Evolutionary conservation across 441 rosid species (phyloP).

Genomic region (Gossypium trilobum): DNA sequence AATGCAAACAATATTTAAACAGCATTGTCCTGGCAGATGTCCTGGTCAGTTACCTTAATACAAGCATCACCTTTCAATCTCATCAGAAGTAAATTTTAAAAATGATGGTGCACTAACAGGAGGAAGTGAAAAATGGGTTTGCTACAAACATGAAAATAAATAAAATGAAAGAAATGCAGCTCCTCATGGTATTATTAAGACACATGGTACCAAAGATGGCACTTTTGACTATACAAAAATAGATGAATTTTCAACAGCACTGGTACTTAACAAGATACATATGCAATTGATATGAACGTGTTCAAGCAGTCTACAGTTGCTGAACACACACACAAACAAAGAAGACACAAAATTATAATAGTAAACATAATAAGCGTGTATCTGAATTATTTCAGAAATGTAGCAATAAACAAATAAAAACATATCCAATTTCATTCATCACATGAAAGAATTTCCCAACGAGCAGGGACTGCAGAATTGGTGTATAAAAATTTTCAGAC

Average conservation of each 20-base stretch:
- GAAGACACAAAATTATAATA: background rate
- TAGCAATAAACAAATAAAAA: background rate
- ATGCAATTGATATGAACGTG: background rate
- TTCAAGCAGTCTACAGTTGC: background rate
- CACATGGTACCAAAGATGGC: background rate
- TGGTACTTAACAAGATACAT: background rate
- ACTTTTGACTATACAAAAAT: background rate
- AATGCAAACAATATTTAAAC: background rate
- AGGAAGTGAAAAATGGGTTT: background rate
- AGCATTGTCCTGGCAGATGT: background rate
- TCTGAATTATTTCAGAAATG: background rate
- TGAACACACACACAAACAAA: background rate
- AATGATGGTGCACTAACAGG: background rate
- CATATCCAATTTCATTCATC: background rate
- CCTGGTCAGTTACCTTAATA: background rate
- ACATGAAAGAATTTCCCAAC: background rate
- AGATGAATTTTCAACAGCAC: background rate
- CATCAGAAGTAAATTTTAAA: background rate
- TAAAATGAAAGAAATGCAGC: background rate
- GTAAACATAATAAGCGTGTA: background rate
- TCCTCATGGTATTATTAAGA: background rate
- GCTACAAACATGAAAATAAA: background rate
- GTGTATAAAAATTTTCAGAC: background rate
- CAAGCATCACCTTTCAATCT: background rate
- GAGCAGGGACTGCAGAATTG: background rate